phyloP scores from a whole-genome alignment of 2,329 filamentous ascomycete genomes.

The Lecanoromycetidae sp. region DNA sequence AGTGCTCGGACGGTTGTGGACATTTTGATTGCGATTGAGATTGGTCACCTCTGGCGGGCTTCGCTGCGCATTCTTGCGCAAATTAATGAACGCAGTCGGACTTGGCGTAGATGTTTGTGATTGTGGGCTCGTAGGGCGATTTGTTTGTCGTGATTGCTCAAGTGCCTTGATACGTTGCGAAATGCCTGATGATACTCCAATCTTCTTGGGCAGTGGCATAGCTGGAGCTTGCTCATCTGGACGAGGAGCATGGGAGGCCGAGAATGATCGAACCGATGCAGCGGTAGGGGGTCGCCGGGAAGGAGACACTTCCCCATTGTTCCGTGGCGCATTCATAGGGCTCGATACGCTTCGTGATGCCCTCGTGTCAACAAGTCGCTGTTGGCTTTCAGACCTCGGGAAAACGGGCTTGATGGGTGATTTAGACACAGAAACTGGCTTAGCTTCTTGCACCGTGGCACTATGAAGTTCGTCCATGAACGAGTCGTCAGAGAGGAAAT shows the following conservation, averaged over 20 bases:
- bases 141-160: constrained; percentile 62
- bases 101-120: constrained; percentile 30
- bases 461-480: constrained; percentile 76
- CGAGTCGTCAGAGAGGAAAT: constrained; percentile 29
- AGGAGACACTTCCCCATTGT: constrained; percentile 18
- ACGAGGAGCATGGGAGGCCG: constrained; percentile 22
- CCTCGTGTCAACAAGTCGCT: constrained; percentile 13
- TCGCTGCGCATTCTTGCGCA: constrained; percentile 31
- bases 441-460: constrained; percentile 73
- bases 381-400: constrained; percentile 22
- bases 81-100: constrained; percentile 40
- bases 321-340: constrained; percentile 20
- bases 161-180: constrained; percentile 90
- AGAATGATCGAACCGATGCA: constrained; percentile 28
- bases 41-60: constrained; percentile 17
- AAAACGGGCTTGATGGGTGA: constrained; percentile 65
- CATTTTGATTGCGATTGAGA: not conserved
- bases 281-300: constrained; percentile 24
- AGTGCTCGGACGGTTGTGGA: constrained; percentile 19
- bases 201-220: constrained; percentile 45
- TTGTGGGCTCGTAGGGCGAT: constrained; percentile 32
- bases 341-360: constrained; percentile 27
- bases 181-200: constrained; percentile 78
- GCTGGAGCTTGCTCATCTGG: constrained; percentile 1
- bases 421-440: constrained; percentile 64